Base-by-base conservation (phyloP, 805 yeast genomes). In the Kuraishia cidri region DNA sequence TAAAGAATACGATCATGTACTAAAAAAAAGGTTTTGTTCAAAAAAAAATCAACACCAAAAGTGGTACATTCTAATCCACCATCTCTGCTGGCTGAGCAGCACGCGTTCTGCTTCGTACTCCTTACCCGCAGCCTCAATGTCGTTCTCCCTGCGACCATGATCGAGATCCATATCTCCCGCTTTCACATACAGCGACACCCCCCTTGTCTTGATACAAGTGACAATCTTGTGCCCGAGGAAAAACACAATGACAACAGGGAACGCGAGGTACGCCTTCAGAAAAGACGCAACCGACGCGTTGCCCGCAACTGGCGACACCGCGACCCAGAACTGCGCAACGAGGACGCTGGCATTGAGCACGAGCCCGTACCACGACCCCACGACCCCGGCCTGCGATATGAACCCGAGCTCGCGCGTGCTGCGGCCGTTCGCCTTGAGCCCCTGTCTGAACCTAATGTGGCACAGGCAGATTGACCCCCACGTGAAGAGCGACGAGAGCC, bases 381-480 rank as follows among this genome's bases (percentile, higher is more conserved):
- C 38, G 13, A 62, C 26, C 2, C 75, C 74, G 13, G 62, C 54
- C 35, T 58, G 64, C 6, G 74, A 56, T 26, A 47, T 48, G 40
- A 51, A 69, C 11, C 66, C 54, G 30, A 69, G 43, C 41, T 69
- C 72, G 21, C 50, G 50, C 6, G 60, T 42, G 5, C 51, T 39
- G 39, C 69, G 54, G 10, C 66, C 67, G 42, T 66, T 70, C 3
- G 42, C 56, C 13, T 39, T 45, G 52, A 69, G 52, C 7, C 72
- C 72, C 24, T 52, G 36, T 56, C 75, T 59, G 47, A 68, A 68
- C 43, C 70, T 54, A 31, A 69, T 48, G 37, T 58, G 64, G 35
- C 67, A 59, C 8, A 61, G 26, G 33, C 63, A 54, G 30, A 69
- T 66, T 3, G 74, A 60, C 12, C 60, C 57, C 75, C 76, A 69